Percentiles rank a stretch among this genome's conserved stretches.
These are phyloP conservation scores for Solanum etuberosum DNA, from an alignment of 257 asterid genomes.

Conservation along the genomic window DNA sequence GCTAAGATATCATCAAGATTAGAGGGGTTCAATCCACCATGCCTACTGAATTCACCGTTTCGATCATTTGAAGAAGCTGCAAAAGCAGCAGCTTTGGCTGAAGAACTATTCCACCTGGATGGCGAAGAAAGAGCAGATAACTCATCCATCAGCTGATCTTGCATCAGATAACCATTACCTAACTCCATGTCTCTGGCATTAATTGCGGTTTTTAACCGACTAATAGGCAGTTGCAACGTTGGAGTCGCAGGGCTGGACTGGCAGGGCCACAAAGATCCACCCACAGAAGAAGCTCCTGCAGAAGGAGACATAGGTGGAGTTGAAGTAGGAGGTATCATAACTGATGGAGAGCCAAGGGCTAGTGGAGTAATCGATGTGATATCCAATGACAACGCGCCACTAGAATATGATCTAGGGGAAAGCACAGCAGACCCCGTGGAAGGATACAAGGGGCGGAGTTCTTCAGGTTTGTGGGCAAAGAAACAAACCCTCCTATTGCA, in stretches of 20 bases:
- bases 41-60: conserved; percentile 1
- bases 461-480: conserved; percentile 30
- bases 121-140: conserved; percentile 20
- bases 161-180: conserved; percentile 2
- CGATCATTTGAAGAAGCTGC: conserved; percentile 7
- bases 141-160: conserved; percentile 19
- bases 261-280: conserved; percentile 18
- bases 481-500: conserved; percentile 29
- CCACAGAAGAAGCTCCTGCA: conserved; percentile 8
- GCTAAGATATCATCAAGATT: conserved; percentile 20
- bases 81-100: neutral
- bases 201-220: conserved; percentile 18
- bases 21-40: conserved; percentile 13
- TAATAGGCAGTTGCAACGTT: conserved; percentile 20
- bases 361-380: conserved; percentile 13
- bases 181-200: conserved; percentile 19
- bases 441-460: conserved; percentile 31
- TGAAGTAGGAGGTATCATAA: conserved; percentile 16
- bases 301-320: conserved; percentile 28
- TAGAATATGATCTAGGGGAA: conserved; percentile 28
- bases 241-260: conserved; percentile 18
- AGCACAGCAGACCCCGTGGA: conserved; percentile 34
- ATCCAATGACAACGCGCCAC: conserved; percentile 4
- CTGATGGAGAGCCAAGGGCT: conserved; percentile 17
- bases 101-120: conserved; percentile 8